Evolutionary conservation across 257 asterid genomes (phyloP), one percentile per base, ranked within the genome.

Genomic region (Pogostemon cablin): DNA sequence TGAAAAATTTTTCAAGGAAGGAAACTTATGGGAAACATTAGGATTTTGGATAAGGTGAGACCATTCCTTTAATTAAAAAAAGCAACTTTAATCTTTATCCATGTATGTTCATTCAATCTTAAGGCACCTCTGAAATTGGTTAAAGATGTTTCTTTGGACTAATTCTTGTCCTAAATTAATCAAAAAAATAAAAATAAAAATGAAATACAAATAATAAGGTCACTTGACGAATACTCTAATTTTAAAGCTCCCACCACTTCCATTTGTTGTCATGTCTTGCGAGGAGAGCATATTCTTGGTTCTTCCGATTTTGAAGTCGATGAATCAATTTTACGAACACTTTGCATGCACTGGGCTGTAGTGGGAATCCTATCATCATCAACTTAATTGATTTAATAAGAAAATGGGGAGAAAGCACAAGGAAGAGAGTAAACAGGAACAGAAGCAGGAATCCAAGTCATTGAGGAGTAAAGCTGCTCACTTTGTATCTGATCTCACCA

Each of bases 381-480:
- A 7, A 8, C 49, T 1, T 3, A 25, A 49, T 12, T 58, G 9
- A 43, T 43, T 35, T 50, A 39, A 62, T 25, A 67, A 56, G 44
- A 78, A 62, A 73, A 82, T 82, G 87, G 81, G 81, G 69, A 62
- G 59, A 71, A 67, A 79, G 72, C 69, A 80, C 67, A 75, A 81
- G 53, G 82, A 74, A n/a, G 74, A 79, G 57, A 69, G 66, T 9
- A 71, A 56, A 7, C 64, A 54, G 46, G 40, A 17, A 67, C 66
- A 68, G 3, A 64, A 71, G 66, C 76, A 69, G 75, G 72, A 58
- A 72, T 63, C 74, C 11, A 79, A 73, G 78, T 90, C 97, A 7
- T 73, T 87, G 78, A 86, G 89, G 87, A 89, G 90, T 75, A 93
- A 91, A 93, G 98, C 99, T 43, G 91, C 78, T n/a, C 93, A 91